These are phyloP conservation scores for Bruguiera gymnorhiza DNA, from an alignment of 345 rosid species.

Conservation along the genomic window DNA sequence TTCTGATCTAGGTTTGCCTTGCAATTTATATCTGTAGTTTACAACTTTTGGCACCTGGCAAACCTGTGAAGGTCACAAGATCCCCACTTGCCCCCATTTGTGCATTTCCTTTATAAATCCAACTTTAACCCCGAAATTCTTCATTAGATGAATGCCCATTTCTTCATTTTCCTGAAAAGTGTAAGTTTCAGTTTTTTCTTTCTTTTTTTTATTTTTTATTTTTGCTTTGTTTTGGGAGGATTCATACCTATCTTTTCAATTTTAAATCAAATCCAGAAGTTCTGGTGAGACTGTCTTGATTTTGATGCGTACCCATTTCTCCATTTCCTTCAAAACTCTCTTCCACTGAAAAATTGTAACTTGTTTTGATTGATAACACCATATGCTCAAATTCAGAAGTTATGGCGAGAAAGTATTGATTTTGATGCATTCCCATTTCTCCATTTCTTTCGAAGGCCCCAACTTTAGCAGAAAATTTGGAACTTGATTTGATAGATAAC, in stretches of 20 bases:
- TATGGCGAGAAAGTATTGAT: neutral
- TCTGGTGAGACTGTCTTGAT: neutral
- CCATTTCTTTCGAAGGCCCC: neutral
- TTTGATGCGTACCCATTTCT: conserved; percentile 9
- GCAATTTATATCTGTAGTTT: neutral
- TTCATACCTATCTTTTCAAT: neutral
- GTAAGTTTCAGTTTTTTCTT: neutral
- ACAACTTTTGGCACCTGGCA: neutral
- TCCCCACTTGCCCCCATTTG: neutral
- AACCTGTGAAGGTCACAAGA: conserved; percentile 6
- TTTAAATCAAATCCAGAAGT: neutral
- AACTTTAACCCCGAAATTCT: neutral
- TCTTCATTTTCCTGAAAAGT: neutral
- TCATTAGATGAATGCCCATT: neutral
- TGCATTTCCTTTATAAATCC: neutral
- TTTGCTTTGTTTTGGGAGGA: too few species aligned
- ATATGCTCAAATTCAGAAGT: conserved; percentile 31
- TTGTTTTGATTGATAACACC: conserved; percentile 22
- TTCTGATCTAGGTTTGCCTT: neutral
- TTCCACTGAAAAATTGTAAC: conserved; percentile 3
- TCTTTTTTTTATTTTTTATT: neutral
- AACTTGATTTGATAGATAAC: conserved; percentile 20
- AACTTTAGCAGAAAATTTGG: conserved; percentile 4
- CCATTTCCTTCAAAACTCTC: neutral
- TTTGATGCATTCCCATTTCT: conserved; percentile 6